These are phyloP conservation scores for Syzygium malaccense DNA, from an alignment of 441 rosid species.

Conservation along the genomic window DNA sequence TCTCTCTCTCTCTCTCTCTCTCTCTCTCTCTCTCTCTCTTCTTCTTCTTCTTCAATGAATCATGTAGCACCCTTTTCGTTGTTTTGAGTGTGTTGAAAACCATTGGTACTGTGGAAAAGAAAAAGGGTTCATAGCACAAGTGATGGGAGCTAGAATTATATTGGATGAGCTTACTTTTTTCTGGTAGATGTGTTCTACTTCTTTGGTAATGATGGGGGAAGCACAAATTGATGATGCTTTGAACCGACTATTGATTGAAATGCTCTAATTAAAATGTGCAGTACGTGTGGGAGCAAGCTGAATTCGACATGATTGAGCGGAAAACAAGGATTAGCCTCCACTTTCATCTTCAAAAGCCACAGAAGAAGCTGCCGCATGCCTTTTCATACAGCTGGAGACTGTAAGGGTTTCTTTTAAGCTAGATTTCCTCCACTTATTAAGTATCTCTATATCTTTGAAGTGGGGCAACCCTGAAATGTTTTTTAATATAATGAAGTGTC, in stretches of 20 bases:
- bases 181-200: neutral
- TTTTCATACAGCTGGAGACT: slow-evolving; percentile 92
- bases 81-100: neutral
- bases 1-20: neutral
- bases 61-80: neutral
- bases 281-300: slow-evolving; percentile 95
- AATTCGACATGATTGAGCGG: slow-evolving; percentile 66
- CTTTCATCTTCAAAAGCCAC: slow-evolving; percentile 66
- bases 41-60: neutral
- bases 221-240: neutral
- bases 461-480: neutral
- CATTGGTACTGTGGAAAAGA: neutral
- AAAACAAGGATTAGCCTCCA: slow-evolving; percentile 88
- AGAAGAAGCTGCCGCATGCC: slow-evolving; percentile 73
- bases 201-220: neutral
- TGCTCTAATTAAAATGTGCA: slow-evolving; percentile 17
- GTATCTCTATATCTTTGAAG: neutral
- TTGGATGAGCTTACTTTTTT: neutral
- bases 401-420: slow-evolving; percentile 29
- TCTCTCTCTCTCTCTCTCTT: accelerated
- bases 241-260: neutral
- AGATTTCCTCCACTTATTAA: neutral
- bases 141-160: neutral
- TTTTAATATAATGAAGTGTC: neutral
- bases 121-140: neutral